Evolutionary conservation across 2,329 filamentous ascomycete species (phyloP).

Genomic region (Nannizzia gypsea): DNA sequence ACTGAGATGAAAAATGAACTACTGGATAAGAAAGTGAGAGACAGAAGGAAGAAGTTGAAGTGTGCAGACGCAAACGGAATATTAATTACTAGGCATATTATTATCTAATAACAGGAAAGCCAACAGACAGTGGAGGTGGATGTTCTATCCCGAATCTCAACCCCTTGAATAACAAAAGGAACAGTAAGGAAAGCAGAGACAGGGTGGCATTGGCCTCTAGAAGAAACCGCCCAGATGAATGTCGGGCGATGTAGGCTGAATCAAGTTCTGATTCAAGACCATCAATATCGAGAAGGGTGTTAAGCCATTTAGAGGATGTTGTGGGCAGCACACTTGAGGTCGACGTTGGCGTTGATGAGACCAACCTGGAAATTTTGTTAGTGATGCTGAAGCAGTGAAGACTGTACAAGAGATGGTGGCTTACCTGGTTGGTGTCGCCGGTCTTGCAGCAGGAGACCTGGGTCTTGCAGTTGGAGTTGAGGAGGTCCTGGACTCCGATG

Average conservation of each 20-base stretch:
- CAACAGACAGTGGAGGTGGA: constrained; percentile 4
- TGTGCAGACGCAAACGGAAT: background rate
- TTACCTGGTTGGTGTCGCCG: constrained; percentile 9
- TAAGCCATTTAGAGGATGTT: constrained; percentile 26
- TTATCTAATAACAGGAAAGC: constrained; percentile 5
- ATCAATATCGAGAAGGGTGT: background rate
- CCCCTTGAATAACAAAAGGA: background rate
- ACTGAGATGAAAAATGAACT: background rate
- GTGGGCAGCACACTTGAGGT: constrained; percentile 29
- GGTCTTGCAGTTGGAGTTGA: constrained; percentile 13
- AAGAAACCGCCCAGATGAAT: background rate
- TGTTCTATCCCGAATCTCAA: constrained; percentile 5
- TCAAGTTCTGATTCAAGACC: background rate
- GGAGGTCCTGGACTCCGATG: constrained; percentile 9
- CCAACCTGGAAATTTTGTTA: constrained; percentile 17
- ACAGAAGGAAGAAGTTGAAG: background rate
- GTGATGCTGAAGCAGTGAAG: background rate
- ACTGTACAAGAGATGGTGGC: background rate
- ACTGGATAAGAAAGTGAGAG: background rate
- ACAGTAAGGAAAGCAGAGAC: background rate
- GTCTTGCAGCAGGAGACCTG: constrained; percentile 15
- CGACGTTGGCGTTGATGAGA: constrained; percentile 27
- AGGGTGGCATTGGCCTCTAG: background rate
- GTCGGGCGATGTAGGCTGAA: constrained; percentile 1
- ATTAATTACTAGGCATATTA: constrained; percentile 6